Evolutionary conservation across 352 stramenopile genomes (phyloP).

Genomic region (Pythium utonaiense): DNA sequence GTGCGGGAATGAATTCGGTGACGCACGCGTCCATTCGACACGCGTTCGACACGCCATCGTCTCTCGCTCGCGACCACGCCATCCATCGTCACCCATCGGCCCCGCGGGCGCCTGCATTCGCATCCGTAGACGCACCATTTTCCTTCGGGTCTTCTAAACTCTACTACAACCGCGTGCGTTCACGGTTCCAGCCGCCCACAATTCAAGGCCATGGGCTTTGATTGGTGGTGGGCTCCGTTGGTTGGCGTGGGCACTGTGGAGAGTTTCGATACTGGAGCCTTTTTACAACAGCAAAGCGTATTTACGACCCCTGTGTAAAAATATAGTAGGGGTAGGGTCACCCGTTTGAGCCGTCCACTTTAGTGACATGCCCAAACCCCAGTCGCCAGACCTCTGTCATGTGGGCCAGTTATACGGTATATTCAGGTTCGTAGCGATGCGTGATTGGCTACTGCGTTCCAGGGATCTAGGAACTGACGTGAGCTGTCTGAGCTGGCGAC

Average conservation of each 20-base stretch:
- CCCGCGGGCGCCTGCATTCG: neutral
- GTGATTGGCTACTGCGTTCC: neutral
- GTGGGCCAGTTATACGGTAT: neutral
- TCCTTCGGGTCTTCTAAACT: conserved; percentile 88
- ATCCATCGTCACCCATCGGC: conserved; percentile 1
- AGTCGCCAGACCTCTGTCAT: neutral
- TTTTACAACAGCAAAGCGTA: conserved; percentile 16
- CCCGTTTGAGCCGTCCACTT: neutral
- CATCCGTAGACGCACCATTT: conserved; percentile 57
- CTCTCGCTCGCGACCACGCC: neutral
- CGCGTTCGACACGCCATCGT: neutral
- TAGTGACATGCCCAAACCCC: conserved; percentile 7
- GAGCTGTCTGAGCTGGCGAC: too few species aligned
- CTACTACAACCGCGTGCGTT: conserved; percentile 43
- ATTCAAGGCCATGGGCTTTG: conserved; percentile 27
- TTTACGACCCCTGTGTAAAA: conserved; percentile 17
- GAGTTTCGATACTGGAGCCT: conserved; percentile 12
- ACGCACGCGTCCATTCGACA: neutral
- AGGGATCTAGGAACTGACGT: too few species aligned
- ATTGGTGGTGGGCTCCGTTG: conserved; percentile 35
- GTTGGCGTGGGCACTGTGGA: conserved; percentile 16
- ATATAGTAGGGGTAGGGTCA: neutral
- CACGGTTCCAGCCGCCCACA: conserved; percentile 9
- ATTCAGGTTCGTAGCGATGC: neutral
- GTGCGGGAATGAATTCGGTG: neutral